Evolutionary conservation across 352 stramenopile genomes (phyloP), one percentile per base, ranked within the genome.

Genomic region (Phytophthora sp.): DNA sequence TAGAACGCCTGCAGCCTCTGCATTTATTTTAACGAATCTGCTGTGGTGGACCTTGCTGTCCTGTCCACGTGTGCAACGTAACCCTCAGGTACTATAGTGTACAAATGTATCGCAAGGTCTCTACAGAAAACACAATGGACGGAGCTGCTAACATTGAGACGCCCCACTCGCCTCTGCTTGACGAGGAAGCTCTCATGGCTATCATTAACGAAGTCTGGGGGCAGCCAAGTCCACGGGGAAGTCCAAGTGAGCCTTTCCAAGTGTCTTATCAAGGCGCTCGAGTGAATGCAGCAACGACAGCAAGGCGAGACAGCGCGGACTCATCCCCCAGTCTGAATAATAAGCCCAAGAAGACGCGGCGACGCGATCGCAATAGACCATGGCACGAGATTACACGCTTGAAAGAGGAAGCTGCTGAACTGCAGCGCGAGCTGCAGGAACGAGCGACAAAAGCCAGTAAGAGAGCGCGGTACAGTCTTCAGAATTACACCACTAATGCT

Each of bases 321-420:
- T n/a, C n/a, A n/a, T n/a, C n/a, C n/a, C 4, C 4, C 31, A 38
- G 31, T 38, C n/a, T n/a, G 29, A 9, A 33, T 3, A 42, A 42
- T 12, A 53, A 53, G 13, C 5, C 27, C 27, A 54, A 30, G 46
- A 54, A 54, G 41, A 49, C 3, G 26, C 29, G 26, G 2, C 46
- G 46, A 23, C 46, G n/a, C 9, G 29, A 54, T 15, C 46, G 46
- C 16, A 54, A 54, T n/a, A 20, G 46, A 18, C 18, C 46, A 21
- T 6, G 29, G 11, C 46, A 54, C n/a, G 46, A 54, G 18, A 54
- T 54, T 20, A n/a, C 46, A 13, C 26, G 46, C 8, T 13, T 54
- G n/a, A 7, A 23, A 27, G 0, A n/a, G 12, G 27, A 54, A 39
- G 46, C n/a, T 11, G 45, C 15, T 24, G 26, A 38, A 23, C 26